These are phyloP conservation scores for Alternaria dauci DNA, from an alignment of 2,329 filamentous ascomycete species.

Conservation along the genomic window DNA sequence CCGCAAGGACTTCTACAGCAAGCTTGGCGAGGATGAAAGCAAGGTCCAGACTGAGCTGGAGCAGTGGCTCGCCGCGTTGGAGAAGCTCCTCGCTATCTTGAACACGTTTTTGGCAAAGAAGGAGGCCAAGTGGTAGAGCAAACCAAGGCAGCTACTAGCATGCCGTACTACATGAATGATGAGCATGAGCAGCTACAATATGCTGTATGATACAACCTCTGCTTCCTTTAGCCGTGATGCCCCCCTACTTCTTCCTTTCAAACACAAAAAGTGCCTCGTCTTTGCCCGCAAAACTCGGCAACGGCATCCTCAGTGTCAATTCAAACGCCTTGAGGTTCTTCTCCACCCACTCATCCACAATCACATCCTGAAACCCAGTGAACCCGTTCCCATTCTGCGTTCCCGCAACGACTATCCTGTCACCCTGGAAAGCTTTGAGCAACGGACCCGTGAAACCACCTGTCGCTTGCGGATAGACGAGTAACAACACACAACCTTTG, in stretches of 20 bases:
- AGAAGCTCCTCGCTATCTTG: slow-evolving; percentile 80
- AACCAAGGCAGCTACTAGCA: not conserved
- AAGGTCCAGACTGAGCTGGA: slow-evolving; percentile 72
- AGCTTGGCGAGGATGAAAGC: slow-evolving; percentile 74
- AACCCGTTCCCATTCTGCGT: slow-evolving; percentile 80
- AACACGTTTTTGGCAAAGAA: slow-evolving; percentile 61
- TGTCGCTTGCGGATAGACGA: slow-evolving; percentile 78
- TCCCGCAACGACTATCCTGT: slow-evolving; percentile 74
- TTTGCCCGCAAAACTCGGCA: slow-evolving; percentile 79
- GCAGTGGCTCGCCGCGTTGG: slow-evolving; percentile 77
- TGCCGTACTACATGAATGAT: slow-evolving; percentile 4
- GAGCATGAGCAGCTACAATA: not conserved
- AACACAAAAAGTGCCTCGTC: slow-evolving; percentile 79
- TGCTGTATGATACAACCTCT: not conserved
- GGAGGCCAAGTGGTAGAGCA: slow-evolving; percentile 44
- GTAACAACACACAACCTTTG: slow-evolving; percentile 67
- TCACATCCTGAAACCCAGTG: slow-evolving; percentile 71
- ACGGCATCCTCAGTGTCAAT: slow-evolving; percentile 68
- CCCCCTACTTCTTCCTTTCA: slow-evolving; percentile 39
- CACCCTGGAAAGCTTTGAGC: slow-evolving; percentile 67
- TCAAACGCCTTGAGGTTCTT: slow-evolving; percentile 66
- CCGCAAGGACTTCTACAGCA: slow-evolving; percentile 89
- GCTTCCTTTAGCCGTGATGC: not conserved
- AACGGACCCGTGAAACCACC: slow-evolving; percentile 71
- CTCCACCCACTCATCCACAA: slow-evolving; percentile 72